Evolutionary conservation across 2,329 filamentous ascomycete species (phyloP).

Genomic region (Lachnellula cervina): DNA sequence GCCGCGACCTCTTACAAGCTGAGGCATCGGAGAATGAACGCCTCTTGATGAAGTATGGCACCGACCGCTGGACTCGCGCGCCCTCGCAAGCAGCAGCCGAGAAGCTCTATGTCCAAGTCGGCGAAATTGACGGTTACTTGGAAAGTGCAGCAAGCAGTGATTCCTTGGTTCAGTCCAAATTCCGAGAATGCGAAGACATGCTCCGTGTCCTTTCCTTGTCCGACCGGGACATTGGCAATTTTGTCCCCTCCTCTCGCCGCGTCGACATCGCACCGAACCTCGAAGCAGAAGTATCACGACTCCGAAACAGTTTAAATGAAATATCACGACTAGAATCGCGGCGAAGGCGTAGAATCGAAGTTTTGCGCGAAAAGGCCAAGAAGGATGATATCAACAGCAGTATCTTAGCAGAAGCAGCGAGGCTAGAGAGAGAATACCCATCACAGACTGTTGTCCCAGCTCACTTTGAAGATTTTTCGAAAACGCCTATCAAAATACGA

Average conservation of each 20-base stretch:
- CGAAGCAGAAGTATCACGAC: slow-evolving; percentile 69
- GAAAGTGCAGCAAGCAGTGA: slow-evolving; percentile 64
- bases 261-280: slow-evolving; percentile 75
- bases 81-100: slow-evolving; percentile 63
- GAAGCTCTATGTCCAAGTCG: slow-evolving; percentile 32
- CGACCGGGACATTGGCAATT: slow-evolving; percentile 77
- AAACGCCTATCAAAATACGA: slow-evolving; percentile 76
- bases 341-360: slow-evolving; percentile 73
- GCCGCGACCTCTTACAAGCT: slow-evolving; percentile 67
- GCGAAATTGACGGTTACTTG: slow-evolving; percentile 84
- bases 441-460: slow-evolving; percentile 79
- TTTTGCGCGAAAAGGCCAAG: slow-evolving; percentile 71
- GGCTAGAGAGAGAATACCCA: slow-evolving; percentile 80
- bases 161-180: slow-evolving; percentile 63
- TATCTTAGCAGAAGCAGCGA: slow-evolving; percentile 75
- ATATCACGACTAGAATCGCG: slow-evolving; percentile 77
- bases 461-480: slow-evolving; percentile 94
- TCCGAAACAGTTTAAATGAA: slow-evolving; percentile 81
- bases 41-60: slow-evolving; percentile 74
- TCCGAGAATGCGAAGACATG: slow-evolving; percentile 68
- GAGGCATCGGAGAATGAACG: slow-evolving; percentile 82
- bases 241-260: slow-evolving; percentile 79
- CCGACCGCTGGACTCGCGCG: slow-evolving; percentile 73
- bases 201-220: slow-evolving; percentile 73
- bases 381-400: slow-evolving; percentile 85